Evolutionary conservation across 108 stramenopile species (phyloP), one percentile per base, ranked within the genome.

Genomic region (Cyclotella cryptica): DNA sequence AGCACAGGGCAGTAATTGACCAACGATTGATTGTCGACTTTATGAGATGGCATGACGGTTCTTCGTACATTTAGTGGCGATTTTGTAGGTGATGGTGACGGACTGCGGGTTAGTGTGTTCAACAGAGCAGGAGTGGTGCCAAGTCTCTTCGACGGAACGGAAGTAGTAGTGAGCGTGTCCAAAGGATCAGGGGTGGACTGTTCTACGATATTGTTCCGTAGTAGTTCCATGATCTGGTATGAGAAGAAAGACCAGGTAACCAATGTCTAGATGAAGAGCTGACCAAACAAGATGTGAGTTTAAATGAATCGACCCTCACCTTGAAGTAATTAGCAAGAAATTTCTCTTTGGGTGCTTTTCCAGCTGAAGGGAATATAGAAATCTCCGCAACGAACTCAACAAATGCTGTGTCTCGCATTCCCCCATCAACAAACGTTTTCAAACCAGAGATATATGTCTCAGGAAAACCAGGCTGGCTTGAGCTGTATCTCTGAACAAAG

Each of bases 401-500:
- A 53, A 74, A 74, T 35, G 27, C 4, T 21, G 46, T 41, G n/a
- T 74, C 72, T 41, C 27, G 26, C 72, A 63, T 74, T 19, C 72
- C 72, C 53, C 49, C 59, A 8, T 46, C 46, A n/a, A 74, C 72
- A 64, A 74, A 64, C 1, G 52, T 39, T 43, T 60, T 30, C 21
- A 74, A 39, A 1, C 51, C 28, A 13, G 24, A n/a, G 28, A 53
- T 51, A 28, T 68, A 68, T 3, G 49, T 51, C 0, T 60, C 58
- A 24, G 18, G 58, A 58, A 60, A 15, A 17, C 18, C 62, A 0
- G 60, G 26, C 10, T 59, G 6, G 7, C 3, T 29, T n/a, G 60
- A 57, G 21, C 43, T 41, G 18, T 64, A 63, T 74, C 62, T 49
- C 28, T 74, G 72, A 19, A 74, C 62, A 53, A 41, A 41, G 17